Base-by-base conservation (phyloP, 2,329 filamentous ascomycete species). In the Colletotrichum cereale region DNA sequence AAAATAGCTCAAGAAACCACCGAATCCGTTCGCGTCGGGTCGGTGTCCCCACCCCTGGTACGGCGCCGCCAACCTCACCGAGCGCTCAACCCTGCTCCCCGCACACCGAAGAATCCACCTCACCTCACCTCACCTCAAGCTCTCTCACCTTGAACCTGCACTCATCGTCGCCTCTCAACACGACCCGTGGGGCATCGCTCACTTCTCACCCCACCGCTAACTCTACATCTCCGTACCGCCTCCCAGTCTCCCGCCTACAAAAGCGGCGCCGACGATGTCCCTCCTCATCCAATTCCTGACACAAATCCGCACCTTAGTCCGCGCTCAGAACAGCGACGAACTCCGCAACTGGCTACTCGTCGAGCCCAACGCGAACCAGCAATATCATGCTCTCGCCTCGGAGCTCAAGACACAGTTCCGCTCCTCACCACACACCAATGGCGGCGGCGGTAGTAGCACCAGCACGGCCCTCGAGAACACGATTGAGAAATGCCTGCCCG, bases 301-400 rank as follows among this genome's bases (percentile, higher is more conserved):
- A 14, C 88, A 89, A 66, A 87, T 96, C 66, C 87, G 88, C 63
- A 83, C 83, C 26, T 87, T 92, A 68, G 86, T 95, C 60, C 86
- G 87, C 65, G 82, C 82, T 26, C 89, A 90, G 72, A 87, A 95
- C 80, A 92, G 91, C 72, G 82, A 84, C 40, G 85, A 87, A 73
- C 86, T 97, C 18, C 87, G 91, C 73, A 86, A 90, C 69, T 95
- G 90, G 85, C 86, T 97, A 18, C 87, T 90, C 73, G 91, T 96
- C 74, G 93, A 96, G 78, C 92, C 93, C 6, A 89, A 89, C 38
- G 87, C 93, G 36, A 85, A 89, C 2, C 84, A 89, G 21, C 86
- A 90, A 64, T 96, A 96, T 80, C 86, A 87, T 73, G 84, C 89
- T 67, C 90, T 97, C 76, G 89, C 90, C 36, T 80, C 82, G 31